Evolutionary conservation across 306 rosid species (phyloP).

Genomic region (Albizia julibrissin): DNA sequence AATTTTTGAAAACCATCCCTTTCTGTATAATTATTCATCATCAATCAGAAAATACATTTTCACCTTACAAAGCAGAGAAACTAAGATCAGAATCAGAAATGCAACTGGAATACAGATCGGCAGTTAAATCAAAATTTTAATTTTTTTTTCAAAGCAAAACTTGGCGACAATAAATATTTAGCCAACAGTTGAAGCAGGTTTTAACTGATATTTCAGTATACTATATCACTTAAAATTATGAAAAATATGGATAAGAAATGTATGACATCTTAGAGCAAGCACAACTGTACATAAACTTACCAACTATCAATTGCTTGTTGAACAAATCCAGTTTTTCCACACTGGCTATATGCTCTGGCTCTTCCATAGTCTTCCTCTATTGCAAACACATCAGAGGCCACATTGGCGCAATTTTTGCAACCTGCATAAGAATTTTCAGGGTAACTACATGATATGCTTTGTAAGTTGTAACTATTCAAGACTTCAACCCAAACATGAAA

Average conservation of each 20-base stretch:
- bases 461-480: neutral
- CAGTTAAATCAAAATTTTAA: neutral
- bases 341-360: constrained; percentile 79
- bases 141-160: constrained; percentile 5
- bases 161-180: neutral
- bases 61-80: neutral
- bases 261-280: constrained; percentile 11
- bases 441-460: constrained; percentile 4
- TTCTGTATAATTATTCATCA: neutral
- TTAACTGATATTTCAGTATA: neutral
- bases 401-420: constrained; percentile 91
- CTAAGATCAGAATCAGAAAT: neutral
- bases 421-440: constrained; percentile 49
- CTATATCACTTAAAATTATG: neutral
- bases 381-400: constrained; percentile 69
- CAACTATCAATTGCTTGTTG: constrained; percentile 91
- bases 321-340: constrained; percentile 55
- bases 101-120: neutral
- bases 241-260: neutral
- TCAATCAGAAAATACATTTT: neutral
- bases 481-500: constrained; percentile 2
- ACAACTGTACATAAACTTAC: constrained; percentile 39
- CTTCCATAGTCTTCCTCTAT: constrained; percentile 95
- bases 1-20: constrained; percentile 2
- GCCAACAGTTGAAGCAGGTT: neutral